Conservation (phyloP, 2,329 filamentous ascomycete genomes). For the Fusarium cicatricum region DNA sequence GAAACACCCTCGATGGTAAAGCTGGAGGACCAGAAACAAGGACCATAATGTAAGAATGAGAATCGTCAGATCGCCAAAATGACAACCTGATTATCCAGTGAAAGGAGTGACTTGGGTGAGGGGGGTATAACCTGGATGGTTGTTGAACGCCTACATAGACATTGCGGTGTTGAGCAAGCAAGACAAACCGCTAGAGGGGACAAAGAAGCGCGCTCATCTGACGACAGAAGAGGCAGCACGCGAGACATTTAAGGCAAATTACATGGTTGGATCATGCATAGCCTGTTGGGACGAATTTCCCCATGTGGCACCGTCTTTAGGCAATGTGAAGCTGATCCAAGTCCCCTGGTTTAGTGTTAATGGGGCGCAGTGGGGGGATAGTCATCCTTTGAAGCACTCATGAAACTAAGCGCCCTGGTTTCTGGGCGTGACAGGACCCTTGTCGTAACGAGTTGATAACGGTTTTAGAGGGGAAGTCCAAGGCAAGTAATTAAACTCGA, state of each 20-base stretch:
- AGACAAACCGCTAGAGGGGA: slow-evolving; percentile 6
- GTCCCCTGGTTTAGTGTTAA: slow-evolving; percentile 37
- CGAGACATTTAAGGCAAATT: slow-evolving; percentile 39
- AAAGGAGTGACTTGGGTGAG: slow-evolving; percentile 40
- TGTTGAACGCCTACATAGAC: slow-evolving; percentile 34
- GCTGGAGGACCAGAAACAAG: slow-evolving; percentile 36
- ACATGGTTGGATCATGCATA: not conserved
- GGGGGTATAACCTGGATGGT: slow-evolving; percentile 22
- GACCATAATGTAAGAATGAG: slow-evolving; percentile 36
- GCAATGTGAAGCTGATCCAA: slow-evolving; percentile 14
- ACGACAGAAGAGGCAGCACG: slow-evolving; percentile 7
- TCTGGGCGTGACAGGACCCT: slow-evolving; percentile 22
- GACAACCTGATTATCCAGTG: slow-evolving; percentile 15
- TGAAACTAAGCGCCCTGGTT: slow-evolving; percentile 36
- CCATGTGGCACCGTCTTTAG: slow-evolving; percentile 24
- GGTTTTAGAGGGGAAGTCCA: slow-evolving; percentile 30
- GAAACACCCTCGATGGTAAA: slow-evolving; percentile 35
- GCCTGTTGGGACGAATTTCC: slow-evolving; percentile 8
- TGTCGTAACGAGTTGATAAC: slow-evolving; percentile 29
- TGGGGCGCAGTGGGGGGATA: slow-evolving; percentile 30
- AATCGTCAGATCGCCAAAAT: slow-evolving; percentile 14
- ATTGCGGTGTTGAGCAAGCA: slow-evolving; percentile 27
- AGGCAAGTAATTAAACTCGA: slow-evolving; percentile 33
- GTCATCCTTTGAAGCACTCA: slow-evolving; percentile 32
- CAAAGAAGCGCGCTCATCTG: not conserved